A percentile compares a stretch with the other conserved stretches of the same genome.
These are phyloP conservation scores for Fusarium sarcochroum DNA, from an alignment of 2,329 filamentous ascomycete genomes.

Conservation along the genomic window DNA sequence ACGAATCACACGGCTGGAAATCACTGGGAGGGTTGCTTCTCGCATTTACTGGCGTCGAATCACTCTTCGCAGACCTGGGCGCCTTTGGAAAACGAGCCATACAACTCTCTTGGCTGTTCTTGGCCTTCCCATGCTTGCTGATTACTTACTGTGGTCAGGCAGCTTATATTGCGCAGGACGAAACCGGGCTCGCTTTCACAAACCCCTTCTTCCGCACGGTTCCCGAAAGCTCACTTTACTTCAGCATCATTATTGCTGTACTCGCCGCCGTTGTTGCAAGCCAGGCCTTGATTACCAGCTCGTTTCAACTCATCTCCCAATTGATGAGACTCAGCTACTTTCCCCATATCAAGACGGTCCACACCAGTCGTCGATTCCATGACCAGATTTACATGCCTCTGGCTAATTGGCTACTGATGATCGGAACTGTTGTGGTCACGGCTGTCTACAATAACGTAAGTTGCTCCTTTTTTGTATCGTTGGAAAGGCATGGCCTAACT, in stretches of 20 bases:
- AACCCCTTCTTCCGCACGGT: constrained; percentile 83
- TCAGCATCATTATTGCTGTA: constrained; percentile 76
- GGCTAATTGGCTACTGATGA: constrained; percentile 83
- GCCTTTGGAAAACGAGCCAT: constrained; percentile 80
- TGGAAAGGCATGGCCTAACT: neutral
- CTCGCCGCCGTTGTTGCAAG: constrained; percentile 81
- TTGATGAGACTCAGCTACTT: constrained; percentile 81
- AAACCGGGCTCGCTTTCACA: constrained; percentile 58
- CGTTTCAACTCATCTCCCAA: constrained; percentile 78
- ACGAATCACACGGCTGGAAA: constrained; percentile 72
- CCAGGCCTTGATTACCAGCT: constrained; percentile 83
- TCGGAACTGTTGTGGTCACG: constrained; percentile 81
- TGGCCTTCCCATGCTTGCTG: constrained; percentile 76
- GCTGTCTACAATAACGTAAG: constrained; percentile 78
- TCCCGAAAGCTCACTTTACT: constrained; percentile 77
- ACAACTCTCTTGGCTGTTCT: constrained; percentile 79
- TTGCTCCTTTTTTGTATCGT: neutral
- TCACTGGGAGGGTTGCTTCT: constrained; percentile 79
- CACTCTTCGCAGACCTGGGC: constrained; percentile 82
- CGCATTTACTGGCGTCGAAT: constrained; percentile 84
- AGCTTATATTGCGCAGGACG: constrained; percentile 75
- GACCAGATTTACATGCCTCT: constrained; percentile 83
- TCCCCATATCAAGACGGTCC: constrained; percentile 80
- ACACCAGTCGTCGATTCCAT: constrained; percentile 78
- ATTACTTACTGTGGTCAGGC: constrained; percentile 81